Conservation (phyloP, 805 yeast species). For the Monosporozyma unispora region DNA sequence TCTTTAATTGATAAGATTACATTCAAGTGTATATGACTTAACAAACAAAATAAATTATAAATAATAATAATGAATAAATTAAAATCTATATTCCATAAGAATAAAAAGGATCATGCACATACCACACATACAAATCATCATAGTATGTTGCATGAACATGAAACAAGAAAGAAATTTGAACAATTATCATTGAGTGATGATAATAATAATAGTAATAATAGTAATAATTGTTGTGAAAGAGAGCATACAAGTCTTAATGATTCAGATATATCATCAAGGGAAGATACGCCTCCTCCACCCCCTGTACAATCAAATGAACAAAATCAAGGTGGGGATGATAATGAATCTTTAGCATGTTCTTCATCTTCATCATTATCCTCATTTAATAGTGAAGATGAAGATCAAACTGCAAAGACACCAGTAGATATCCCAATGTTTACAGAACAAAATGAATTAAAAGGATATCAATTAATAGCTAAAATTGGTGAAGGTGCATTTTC, state of each 20-base stretch:
- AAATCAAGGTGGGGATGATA: too few relatives aligned
- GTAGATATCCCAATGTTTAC: constrained; percentile 4
- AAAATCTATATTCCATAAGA: constrained; percentile 9
- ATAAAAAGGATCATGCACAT: constrained; percentile 1
- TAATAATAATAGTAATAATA: not conserved
- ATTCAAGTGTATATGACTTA: too few relatives aligned
- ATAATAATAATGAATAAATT: constrained; percentile 9
- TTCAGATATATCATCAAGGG: not conserved
- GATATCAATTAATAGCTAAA: constrained; percentile 36
- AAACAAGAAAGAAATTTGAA: not conserved
- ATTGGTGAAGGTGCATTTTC: constrained; percentile 84
- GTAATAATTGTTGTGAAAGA: not conserved
- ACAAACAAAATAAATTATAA: too few relatives aligned
- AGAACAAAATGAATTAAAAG: constrained; percentile 30
- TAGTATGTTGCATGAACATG: too few relatives aligned
- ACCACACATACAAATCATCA: not conserved
- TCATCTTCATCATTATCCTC: too few relatives aligned
- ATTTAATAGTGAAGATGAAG: constrained; percentile 8
- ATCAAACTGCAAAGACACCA: constrained; percentile 6
- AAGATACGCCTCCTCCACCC: not conserved
- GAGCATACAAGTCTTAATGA: not conserved
- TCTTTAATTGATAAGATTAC: too few relatives aligned
- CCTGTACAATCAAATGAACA: too few relatives aligned
- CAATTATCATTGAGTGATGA: not conserved
- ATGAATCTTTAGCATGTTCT: too few relatives aligned